These are phyloP conservation scores for Tripidium arundinaceum DNA, from an alignment of 202 grass and related monocot species.

Conservation along the genomic window DNA sequence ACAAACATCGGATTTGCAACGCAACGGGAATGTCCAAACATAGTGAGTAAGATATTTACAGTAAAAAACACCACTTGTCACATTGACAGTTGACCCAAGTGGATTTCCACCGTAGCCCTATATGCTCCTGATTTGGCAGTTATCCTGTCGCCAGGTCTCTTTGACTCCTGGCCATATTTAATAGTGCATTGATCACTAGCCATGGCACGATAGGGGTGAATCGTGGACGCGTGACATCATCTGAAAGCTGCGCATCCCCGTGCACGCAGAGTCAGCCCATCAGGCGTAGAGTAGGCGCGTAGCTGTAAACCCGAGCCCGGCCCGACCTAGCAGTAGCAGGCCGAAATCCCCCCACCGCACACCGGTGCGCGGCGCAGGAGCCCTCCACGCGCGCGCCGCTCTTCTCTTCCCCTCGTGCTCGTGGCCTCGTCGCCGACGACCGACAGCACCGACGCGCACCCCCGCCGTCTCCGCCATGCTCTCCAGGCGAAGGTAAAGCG, in stretches of 20 bases:
- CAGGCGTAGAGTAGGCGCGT: not conserved
- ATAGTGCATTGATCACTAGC: not conserved
- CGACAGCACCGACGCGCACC: conserved; percentile 22
- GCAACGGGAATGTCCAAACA: no score
- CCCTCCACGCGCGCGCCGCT: not conserved
- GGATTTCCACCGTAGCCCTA: not conserved
- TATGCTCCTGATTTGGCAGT: not conserved
- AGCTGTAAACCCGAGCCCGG: not conserved
- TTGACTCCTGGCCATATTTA: not conserved
- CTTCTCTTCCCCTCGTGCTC: not conserved
- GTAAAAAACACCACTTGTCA: not conserved
- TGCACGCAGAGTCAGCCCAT: not conserved
- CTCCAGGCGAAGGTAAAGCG: conserved; percentile 25
- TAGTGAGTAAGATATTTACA: not conserved
- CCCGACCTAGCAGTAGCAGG: not conserved
- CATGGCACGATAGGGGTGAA: no score
- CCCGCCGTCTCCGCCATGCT: conserved; percentile 27
- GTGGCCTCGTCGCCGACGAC: conserved; percentile 6
- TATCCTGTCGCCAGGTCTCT: not conserved
- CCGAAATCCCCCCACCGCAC: not conserved
- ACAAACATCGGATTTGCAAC: no score
- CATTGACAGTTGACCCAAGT: not conserved
- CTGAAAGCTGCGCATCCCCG: not conserved
- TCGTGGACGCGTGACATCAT: no score
- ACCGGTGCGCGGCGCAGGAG: conserved; percentile 2